Percentiles rank a stretch among this genome's conserved stretches.
These are phyloP conservation scores for Dissophora ornata DNA, from an alignment of 192 early-diverging fungal genomes.

Conservation along the genomic window DNA sequence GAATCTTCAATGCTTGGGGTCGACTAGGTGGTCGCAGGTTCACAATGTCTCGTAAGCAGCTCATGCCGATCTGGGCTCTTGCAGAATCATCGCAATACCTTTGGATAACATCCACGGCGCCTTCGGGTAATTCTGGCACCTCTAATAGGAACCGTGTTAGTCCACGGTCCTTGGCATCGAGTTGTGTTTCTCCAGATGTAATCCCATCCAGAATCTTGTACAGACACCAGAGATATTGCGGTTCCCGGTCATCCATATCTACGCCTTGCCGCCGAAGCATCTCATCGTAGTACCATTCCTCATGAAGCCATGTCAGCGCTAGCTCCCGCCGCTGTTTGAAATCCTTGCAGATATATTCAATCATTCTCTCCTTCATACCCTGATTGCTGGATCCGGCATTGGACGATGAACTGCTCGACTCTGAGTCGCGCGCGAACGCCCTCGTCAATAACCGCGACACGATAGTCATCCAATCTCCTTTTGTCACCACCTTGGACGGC, in stretches of 20 bases:
- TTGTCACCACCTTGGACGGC: slow-evolving; percentile 47
- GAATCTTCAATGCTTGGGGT: slow-evolving; percentile 24
- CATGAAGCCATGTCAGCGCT: slow-evolving; percentile 80
- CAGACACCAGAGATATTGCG: slow-evolving; percentile 45
- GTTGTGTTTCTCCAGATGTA: slow-evolving; percentile 33
- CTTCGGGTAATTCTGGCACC: slow-evolving; percentile 74
- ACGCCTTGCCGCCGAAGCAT: slow-evolving; percentile 29
- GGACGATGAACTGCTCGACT: not conserved
- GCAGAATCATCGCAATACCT: slow-evolving; percentile 74
- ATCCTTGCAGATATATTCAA: slow-evolving; percentile 70
- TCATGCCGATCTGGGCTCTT: slow-evolving; percentile 46
- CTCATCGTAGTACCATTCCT: slow-evolving; percentile 67
- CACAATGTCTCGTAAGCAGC: slow-evolving; percentile 43
- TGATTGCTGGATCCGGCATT: slow-evolving; percentile 1
- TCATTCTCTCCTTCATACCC: slow-evolving; percentile 51
- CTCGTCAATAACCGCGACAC: slow-evolving; percentile 50
- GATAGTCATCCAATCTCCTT: slow-evolving; percentile 55
- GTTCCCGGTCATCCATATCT: slow-evolving; percentile 42
- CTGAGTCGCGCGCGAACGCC: slow-evolving; percentile 46
- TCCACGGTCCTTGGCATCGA: slow-evolving; percentile 76
- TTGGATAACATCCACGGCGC: slow-evolving; percentile 70
- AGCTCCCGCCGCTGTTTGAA: slow-evolving; percentile 76
- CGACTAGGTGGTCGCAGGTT: slow-evolving; percentile 49
- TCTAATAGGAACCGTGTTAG: slow-evolving; percentile 83
- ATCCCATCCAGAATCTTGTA: slow-evolving; percentile 49